Base-by-base conservation (phyloP, 1,284 basidiomycete species). In the Xanthoconium separans region DNA sequence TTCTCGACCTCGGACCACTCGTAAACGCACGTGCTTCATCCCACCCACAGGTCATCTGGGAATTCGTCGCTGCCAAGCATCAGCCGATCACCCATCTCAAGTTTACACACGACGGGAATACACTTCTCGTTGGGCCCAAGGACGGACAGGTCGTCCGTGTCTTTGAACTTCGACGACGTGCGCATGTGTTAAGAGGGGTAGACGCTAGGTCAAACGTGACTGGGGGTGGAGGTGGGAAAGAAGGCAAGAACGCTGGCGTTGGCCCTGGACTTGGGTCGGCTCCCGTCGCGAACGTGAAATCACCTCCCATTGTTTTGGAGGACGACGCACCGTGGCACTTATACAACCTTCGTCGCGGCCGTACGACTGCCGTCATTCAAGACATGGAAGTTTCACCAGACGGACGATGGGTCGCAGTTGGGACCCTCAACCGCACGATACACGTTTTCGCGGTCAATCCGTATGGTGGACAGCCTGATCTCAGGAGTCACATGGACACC, bases 391-490 rank as follows among this genome's bases (percentile, higher is more conserved):
- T 84, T 75, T 79, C 84, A 3, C 63, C 69, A 0, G 87, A 90
- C 61, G 84, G 83, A 20, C 72, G 85, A 29, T 93, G 89, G 85
- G 71, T 88, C 6, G 88, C 83, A 1, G 72, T 93, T 31, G 82
- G 81, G 2, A 92, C 82, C 46, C 65, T 75, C 62, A 84, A 84
- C 60, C 68, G 85, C 44, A 87, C 82, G 0, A 66, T 85, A 40
- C 89, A 95, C 71, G 71, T 93, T 0, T 94, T 91, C 65, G 82
- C 88, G 10, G 75, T 87, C 20, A 87, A 89, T 63, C 89, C 90
- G 0, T 84, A 84, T 52, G 91, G 90, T 1, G 90, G 92, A 4
- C 76, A 75, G 48, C 76, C 87, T 0, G 82, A 89, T 65, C 72
- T 80, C 9, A 64, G 68, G n/a, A 87, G 85, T 53, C 89, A 93